A percentile compares a stretch with the other conserved stretches of the same genome.
Conservation (phyloP, 1,139 yeast genomes). For the Nakaseomyces glabratus region DNA sequence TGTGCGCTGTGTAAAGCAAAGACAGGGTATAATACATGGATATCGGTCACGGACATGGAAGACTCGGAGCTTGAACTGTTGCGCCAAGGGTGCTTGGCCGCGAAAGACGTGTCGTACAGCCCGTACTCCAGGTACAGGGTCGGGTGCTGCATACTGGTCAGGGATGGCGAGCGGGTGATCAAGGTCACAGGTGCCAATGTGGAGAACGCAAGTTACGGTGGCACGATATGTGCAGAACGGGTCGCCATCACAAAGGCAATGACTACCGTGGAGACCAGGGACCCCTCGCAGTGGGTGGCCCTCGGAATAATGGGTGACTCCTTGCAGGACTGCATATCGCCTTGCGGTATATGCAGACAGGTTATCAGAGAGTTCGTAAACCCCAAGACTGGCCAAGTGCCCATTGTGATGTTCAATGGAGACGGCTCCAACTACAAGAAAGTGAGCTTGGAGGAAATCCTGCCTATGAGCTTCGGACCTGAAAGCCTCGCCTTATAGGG, state of each 20-base stretch:
- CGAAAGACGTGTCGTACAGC: slow-evolving; percentile 51
- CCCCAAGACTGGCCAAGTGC: slow-evolving; percentile 31
- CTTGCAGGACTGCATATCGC: slow-evolving; percentile 52
- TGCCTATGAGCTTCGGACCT: slow-evolving; percentile 87
- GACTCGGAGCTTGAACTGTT: slow-evolving; percentile 2
- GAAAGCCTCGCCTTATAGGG: slow-evolving; percentile 39
- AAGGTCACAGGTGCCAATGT: slow-evolving; percentile 68
- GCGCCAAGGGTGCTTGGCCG: slow-evolving; percentile 21
- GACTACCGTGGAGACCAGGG: slow-evolving; percentile 11
- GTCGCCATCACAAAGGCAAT: slow-evolving; percentile 65
- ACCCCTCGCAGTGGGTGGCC: slow-evolving; percentile 25
- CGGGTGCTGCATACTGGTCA: slow-evolving; percentile 64
- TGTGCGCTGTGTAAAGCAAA: too few species aligned
- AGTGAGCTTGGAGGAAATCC: slow-evolving; percentile 49
- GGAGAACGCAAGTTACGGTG: slow-evolving; percentile 90
- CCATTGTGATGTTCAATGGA: slow-evolving; percentile 52
- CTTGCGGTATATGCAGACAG: slow-evolving; percentile 94
- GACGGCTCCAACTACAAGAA: slow-evolving; percentile 39
- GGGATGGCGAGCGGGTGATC: slow-evolving; percentile 34
- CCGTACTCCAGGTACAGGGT: slow-evolving; percentile 86
- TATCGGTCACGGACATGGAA: too few species aligned
- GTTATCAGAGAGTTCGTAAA: slow-evolving; percentile 64
- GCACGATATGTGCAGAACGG: slow-evolving; percentile 84
- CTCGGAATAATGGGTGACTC: slow-evolving; percentile 58
- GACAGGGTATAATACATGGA: too few species aligned